Evolutionary conservation across 176 grass and related monocot species (phyloP).

Genomic region (Neostapfia colusana): DNA sequence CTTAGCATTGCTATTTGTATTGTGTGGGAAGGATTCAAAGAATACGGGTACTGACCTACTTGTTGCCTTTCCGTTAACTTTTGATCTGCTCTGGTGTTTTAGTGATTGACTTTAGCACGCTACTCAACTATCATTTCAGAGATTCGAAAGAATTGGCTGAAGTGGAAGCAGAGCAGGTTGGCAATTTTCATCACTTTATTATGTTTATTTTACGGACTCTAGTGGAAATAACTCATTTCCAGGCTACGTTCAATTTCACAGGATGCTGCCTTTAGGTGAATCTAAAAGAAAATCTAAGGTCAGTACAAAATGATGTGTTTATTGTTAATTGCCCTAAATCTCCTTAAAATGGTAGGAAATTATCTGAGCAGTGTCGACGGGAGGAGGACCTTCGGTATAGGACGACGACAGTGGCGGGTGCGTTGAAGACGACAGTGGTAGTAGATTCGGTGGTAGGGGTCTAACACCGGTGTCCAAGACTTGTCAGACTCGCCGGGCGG

Average conservation of each 20-base stretch:
- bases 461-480: no score
- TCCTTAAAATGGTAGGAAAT: no score
- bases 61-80: constrained; percentile 5
- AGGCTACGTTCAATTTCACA: constrained; percentile 49
- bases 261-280: constrained; percentile 73
- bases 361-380: no score
- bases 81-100: constrained; percentile 22
- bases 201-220: background rate
- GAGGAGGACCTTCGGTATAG: no score
- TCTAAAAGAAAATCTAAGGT: constrained; percentile 80
- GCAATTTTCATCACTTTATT: constrained; percentile 36
- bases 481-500: no score
- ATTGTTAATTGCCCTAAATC: background rate
- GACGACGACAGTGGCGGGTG: no score
- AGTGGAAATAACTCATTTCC: constrained; percentile 25
- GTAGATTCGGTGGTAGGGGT: no score
- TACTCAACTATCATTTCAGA: constrained; percentile 37
- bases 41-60: constrained; percentile 60
- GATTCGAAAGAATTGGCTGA: constrained; percentile 80
- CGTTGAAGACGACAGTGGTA: no score
- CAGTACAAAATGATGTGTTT: constrained; percentile 10
- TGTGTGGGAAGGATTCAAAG: constrained; percentile 94
- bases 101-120: constrained; percentile 12
- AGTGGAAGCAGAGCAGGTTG: constrained; percentile 92
- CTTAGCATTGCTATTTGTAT: no score